phyloP scores from a whole-genome alignment of 2,329 filamentous ascomycete genomes.

The Drechslerella coelobrocha region DNA sequence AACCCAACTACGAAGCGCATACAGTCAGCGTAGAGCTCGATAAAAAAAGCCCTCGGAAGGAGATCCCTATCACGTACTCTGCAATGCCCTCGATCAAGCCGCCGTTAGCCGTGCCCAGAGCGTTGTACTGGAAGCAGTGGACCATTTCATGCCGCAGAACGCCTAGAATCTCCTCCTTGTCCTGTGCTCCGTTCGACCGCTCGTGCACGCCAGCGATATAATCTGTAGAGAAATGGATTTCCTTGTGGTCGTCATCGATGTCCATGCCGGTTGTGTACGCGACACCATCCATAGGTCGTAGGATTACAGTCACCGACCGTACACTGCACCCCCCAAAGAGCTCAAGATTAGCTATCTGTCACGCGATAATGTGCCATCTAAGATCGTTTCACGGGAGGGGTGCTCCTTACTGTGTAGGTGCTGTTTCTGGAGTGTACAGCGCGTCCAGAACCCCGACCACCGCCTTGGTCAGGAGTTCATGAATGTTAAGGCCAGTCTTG shows the following conservation, averaged over 20 bases:
- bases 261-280: slow-evolving; percentile 85
- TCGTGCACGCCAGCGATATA: slow-evolving; percentile 68
- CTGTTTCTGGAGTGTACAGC: slow-evolving; percentile 67
- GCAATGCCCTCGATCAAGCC: slow-evolving; percentile 90
- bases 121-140: slow-evolving; percentile 89
- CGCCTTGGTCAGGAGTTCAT: slow-evolving; percentile 68
- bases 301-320: slow-evolving; percentile 83
- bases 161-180: slow-evolving; percentile 73
- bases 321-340: slow-evolving; percentile 61
- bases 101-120: slow-evolving; percentile 67
- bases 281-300: slow-evolving; percentile 80
- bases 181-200: slow-evolving; percentile 57
- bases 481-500: slow-evolving; percentile 66
- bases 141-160: slow-evolving; percentile 92
- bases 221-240: slow-evolving; percentile 82
- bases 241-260: slow-evolving; percentile 84
- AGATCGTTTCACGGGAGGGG: not conserved
- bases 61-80: slow-evolving; percentile 61
- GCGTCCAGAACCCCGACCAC: slow-evolving; percentile 72
- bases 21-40: not conserved
- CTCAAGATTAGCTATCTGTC: slow-evolving; percentile 10
- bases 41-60: not conserved
- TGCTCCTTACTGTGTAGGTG: slow-evolving; percentile 50
- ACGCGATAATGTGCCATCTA: not conserved
- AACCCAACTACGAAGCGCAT: slow-evolving; percentile 67